Evolutionary conservation across 2,329 filamentous ascomycete species (phyloP).

Genomic region (Venturia nashicola): DNA sequence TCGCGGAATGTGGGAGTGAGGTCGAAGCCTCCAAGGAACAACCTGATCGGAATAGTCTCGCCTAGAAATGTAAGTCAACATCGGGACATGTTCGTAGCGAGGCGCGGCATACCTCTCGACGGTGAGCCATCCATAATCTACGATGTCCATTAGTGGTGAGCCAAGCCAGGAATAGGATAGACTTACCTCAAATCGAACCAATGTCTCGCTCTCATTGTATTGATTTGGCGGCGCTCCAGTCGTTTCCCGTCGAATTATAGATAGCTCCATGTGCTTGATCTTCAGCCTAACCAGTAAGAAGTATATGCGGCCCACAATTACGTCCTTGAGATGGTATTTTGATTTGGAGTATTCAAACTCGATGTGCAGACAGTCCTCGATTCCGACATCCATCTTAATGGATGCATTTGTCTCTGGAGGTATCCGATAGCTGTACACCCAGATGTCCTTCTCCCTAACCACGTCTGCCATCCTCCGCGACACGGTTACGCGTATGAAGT

Average conservation of each 20-base stretch:
- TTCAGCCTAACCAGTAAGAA: slow-evolving; percentile 93
- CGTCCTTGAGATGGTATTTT: slow-evolving; percentile 98
- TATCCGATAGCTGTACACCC: slow-evolving; percentile 98
- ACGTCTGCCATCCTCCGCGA: slow-evolving; percentile 96
- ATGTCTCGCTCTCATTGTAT: slow-evolving; percentile 97
- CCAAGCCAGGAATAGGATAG: background rate
- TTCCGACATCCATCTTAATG: slow-evolving; percentile 99
- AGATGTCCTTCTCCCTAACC: slow-evolving; percentile 96
- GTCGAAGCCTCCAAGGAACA: slow-evolving; percentile 96
- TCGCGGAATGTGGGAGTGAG: slow-evolving; percentile 96
- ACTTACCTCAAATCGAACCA: slow-evolving; percentile 83
- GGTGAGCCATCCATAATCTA: slow-evolving; percentile 99
- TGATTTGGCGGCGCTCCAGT: slow-evolving; percentile 95
- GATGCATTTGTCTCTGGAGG: slow-evolving; percentile 95
- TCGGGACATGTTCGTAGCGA: background rate
- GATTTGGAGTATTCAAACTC: slow-evolving; percentile 99
- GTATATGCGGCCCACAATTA: slow-evolving; percentile 97
- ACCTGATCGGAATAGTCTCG: slow-evolving; percentile 87
- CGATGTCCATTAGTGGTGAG: background rate
- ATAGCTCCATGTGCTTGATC: slow-evolving; percentile 99
- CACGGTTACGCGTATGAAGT: slow-evolving; percentile 95
- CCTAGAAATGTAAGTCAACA: slow-evolving; percentile 28
- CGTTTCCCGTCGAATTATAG: slow-evolving; percentile 92
- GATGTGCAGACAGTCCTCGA: slow-evolving; percentile 97
- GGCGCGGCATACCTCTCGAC: slow-evolving; percentile 56